Evolutionary conservation across 805 yeast genomes (phyloP).

Genomic region (Torulaspora delbrueckii): DNA sequence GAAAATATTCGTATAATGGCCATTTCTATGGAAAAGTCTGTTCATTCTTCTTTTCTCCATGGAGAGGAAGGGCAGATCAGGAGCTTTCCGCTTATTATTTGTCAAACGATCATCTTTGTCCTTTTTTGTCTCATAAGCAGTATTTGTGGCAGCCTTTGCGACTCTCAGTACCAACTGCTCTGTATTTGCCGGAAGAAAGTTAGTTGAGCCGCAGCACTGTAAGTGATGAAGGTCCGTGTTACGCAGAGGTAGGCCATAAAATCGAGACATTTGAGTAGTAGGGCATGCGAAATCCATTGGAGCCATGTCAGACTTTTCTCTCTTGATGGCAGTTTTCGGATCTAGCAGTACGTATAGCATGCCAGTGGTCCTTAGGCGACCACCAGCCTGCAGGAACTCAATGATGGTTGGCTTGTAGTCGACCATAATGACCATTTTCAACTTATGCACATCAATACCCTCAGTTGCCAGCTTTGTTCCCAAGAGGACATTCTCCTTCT

Average conservation of each 20-base stretch:
- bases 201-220: constrained; percentile 1
- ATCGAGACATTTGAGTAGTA: neutral
- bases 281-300: neutral
- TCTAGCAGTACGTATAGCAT: neutral
- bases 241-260: neutral
- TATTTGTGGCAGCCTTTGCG: neutral
- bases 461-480: constrained; percentile 1
- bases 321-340: neutral
- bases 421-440: constrained; percentile 1
- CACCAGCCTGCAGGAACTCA: constrained; percentile 2
- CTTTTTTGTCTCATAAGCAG: neutral
- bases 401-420: neutral
- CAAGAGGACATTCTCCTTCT: neutral
- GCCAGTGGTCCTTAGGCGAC: neutral
- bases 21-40: neutral
- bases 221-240: neutral
- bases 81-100: neutral
- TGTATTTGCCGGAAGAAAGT: neutral
- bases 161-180: neutral
- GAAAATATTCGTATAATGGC: neutral
- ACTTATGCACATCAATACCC: neutral
- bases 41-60: neutral
- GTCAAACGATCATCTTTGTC: neutral
- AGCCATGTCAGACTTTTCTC: neutral
- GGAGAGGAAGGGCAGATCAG: neutral